A percentile compares a stretch with the other conserved stretches of the same genome.
Evolutionary conservation across 441 rosid species (phyloP).

Genomic region (Arabidopsis hybrid): DNA sequence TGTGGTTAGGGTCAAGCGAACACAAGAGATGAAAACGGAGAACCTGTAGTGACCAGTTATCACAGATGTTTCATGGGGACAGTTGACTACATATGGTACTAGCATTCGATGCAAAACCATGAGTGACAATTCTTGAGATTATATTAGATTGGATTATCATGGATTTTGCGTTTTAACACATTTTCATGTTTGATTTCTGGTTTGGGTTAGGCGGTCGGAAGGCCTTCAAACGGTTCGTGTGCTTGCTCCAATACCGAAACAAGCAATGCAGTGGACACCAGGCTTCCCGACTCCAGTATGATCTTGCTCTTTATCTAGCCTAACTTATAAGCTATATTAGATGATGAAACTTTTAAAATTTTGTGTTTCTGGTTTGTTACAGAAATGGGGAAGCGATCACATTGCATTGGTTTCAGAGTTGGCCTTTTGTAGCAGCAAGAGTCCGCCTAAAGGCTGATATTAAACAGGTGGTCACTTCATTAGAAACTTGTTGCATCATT

Average conservation of each 20-base stretch:
- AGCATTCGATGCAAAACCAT: constrained; percentile 23
- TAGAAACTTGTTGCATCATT: too few species aligned
- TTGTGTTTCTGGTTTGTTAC: constrained; percentile 35
- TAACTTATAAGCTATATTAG: background rate
- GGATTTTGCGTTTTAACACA: background rate
- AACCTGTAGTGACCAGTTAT: constrained; percentile 90
- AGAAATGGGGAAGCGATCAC: constrained; percentile 99
- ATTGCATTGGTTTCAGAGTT: constrained; percentile 88
- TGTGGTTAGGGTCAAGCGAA: constrained; percentile 64
- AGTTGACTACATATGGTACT: constrained; percentile 93
- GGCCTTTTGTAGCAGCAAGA: constrained; percentile 50
- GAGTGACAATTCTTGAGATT: background rate
- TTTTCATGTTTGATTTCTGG: constrained; percentile 11
- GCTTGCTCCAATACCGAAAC: constrained; percentile 92
- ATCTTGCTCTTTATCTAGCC: constrained; percentile 4
- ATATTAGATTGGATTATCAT: background rate
- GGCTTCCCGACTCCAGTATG: constrained; percentile 97
- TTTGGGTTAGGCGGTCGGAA: constrained; percentile 74
- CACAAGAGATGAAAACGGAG: constrained; percentile 80
- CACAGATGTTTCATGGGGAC: constrained; percentile 92
- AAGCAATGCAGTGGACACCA: constrained; percentile 83
- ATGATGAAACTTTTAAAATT: background rate
- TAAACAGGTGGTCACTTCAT: constrained; percentile 25
- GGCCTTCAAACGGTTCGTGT: constrained; percentile 83
- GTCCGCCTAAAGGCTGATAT: constrained; percentile 17